Evolutionary conservation across 2,329 filamentous ascomycete species (phyloP), one percentile per base, ranked within the genome.

Genomic region (Sporothrix brunneoviolacea): DNA sequence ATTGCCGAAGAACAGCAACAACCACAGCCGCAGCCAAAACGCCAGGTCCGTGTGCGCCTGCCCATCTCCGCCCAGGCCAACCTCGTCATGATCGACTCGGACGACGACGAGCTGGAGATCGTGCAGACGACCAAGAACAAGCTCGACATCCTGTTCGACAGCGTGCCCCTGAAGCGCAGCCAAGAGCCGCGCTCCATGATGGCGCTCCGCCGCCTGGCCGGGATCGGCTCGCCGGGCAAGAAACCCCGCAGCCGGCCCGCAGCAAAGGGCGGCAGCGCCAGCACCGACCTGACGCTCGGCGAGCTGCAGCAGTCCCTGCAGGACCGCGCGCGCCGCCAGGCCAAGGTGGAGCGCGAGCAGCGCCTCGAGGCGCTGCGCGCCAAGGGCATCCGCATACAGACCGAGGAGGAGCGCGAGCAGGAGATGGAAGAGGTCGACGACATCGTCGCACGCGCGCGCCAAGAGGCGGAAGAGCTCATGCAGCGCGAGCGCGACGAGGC

Each of bases 341-440:
- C 90, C 39, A 82, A 82, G 54, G 68, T 79, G 37, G 89, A 93
- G 64, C 83, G 88, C 48, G 80, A 88, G 53, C 83, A 88, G 58
- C 84, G 84, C 50, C 76, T 97, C 18, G 82, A 88, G 50, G 77
- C 83, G 58, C 76, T 98, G 36, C 82, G 80, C 60, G 83, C 85
- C 10, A 89, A 86, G 66, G 93, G 93, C 8, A 77, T 96, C 22
- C 72, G 85, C 21, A 74, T 97, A 16, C 85, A 91, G 64, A 95
- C 88, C 0, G 81, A 84, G 2, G 91, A 96, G 66, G 91, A 98
- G 65, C 82, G 88, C 18, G 86, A 91, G 62, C 80, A 81, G 30
- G 86, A 95, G 63, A 81, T 89, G 65, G 82, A 86, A 51, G 82
- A 91, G 53, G 82, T 95, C 12, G 93, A 97, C 59, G 86, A 96